A percentile compares a stretch with the other conserved stretches of the same genome.
phyloP scores from a whole-genome alignment of 495 filamentous ascomycete genomes.

The Tuber umbilicatum region DNA sequence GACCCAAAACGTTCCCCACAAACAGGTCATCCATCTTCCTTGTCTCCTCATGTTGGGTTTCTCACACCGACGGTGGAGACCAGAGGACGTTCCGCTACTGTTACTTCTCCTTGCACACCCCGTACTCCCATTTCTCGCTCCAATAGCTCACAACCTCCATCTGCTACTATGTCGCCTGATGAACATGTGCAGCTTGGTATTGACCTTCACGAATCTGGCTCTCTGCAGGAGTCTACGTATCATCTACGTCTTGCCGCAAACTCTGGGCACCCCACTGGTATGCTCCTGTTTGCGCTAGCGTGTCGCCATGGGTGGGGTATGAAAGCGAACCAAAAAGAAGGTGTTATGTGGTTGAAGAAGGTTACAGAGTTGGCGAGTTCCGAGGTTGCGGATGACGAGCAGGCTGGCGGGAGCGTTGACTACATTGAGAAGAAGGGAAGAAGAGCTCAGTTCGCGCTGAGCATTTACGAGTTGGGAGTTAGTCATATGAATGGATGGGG shows the following conservation, averaged over 20 bases:
- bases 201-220: conserved; percentile 76
- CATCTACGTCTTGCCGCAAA: conserved; percentile 86
- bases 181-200: conserved; percentile 85
- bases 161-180: conserved; percentile 62
- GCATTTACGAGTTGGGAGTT: conserved; percentile 93
- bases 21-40: conserved; percentile 6
- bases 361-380: conserved; percentile 77
- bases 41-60: conserved; percentile 16
- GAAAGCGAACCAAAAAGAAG: conserved; percentile 80
- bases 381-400: conserved; percentile 77
- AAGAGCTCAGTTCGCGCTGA: conserved; percentile 85
- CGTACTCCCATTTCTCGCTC: conserved; percentile 12
- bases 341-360: conserved; percentile 80
- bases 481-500: conserved; percentile 98
- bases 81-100: conserved; percentile 24
- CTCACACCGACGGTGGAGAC: conserved; percentile 15
- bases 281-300: conserved; percentile 91
- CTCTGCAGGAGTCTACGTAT: conserved; percentile 85
- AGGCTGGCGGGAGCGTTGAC: conserved; percentile 59
- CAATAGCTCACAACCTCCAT: conserved; percentile 37
- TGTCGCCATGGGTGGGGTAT: conserved; percentile 99
- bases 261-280: conserved; percentile 77
- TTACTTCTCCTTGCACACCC: conserved; percentile 20
- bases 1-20: conserved; percentile 17
- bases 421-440: conserved; percentile 64